Evolutionary conservation across 768 basidiomycete species (phyloP).

Genomic region (Saitozyma podzolica): DNA sequence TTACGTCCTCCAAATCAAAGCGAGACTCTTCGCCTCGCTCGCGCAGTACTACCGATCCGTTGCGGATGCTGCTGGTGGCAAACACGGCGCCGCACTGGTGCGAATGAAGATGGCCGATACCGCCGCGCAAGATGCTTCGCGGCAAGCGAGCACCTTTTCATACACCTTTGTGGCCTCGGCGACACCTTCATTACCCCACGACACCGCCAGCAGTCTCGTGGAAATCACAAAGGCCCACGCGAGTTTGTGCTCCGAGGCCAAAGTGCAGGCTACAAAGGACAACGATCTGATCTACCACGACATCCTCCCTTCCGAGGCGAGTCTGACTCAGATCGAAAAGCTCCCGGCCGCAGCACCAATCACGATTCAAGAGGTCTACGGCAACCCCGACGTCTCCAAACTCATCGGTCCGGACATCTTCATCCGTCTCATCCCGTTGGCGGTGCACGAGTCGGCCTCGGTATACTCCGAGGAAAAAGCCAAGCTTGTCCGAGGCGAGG

Average conservation of each 20-base stretch:
- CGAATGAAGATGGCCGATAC: slow-evolving; percentile 75
- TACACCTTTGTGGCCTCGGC: slow-evolving; percentile 61
- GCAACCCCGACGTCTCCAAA: slow-evolving; percentile 85
- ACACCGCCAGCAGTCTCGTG: slow-evolving; percentile 73
- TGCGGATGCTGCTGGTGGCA: slow-evolving; percentile 71
- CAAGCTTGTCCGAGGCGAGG: slow-evolving; percentile 83
- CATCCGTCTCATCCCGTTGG: slow-evolving; percentile 78
- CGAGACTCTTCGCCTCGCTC: slow-evolving; percentile 82
- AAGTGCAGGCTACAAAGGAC: slow-evolving; percentile 74
- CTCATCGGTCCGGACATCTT: slow-evolving; percentile 93
- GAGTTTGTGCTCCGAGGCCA: slow-evolving; percentile 72
- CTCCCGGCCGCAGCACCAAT: slow-evolving; percentile 75
- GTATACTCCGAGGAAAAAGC: slow-evolving; percentile 99
- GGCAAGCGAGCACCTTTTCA: slow-evolving; percentile 67
- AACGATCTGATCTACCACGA: slow-evolving; percentile 98
- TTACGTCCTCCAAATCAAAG: slow-evolving; percentile 76
- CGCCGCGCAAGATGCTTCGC: slow-evolving; percentile 78
- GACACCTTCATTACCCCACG: slow-evolving; percentile 75
- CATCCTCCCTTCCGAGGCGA: slow-evolving; percentile 73
- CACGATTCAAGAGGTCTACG: slow-evolving; percentile 87
- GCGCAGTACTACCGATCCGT: slow-evolving; percentile 82
- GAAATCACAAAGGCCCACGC: slow-evolving; percentile 83
- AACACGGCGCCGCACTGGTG: slow-evolving; percentile 82
- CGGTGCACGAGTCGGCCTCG: slow-evolving; percentile 92
- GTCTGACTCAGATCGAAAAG: slow-evolving; percentile 80